Base-by-base conservation (phyloP, 139 green algal genomes). In the Volvox reticuliferus region DNA sequence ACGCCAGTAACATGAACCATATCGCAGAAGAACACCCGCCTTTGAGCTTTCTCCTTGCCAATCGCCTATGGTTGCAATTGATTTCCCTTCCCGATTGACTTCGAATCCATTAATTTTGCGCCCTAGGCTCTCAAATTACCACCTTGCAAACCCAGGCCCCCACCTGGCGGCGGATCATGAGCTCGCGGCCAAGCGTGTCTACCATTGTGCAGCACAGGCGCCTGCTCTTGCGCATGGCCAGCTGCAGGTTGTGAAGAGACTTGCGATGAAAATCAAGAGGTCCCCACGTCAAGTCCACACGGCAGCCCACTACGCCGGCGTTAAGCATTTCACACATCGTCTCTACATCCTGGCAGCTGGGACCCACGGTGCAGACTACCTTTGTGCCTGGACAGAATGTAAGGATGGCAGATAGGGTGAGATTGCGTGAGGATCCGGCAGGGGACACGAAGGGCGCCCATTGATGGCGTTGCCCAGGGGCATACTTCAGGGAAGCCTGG, bases 261-360 rank as follows among this genome's bases (percentile, higher is more conserved):
- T 89, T 91, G 50, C 93, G 91, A 94, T 99, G 97, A 86, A 97
- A 98, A 26, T 97, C 93, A 80, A 94, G 88, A 37, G 91, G 91
- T 32, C 96, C 96, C 95, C 95, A 98, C 65, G 97, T 98, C 18
- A 99, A 91, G 93, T 99, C 97, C 67, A 98, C 93, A 22, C 91
- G 85, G 20, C 44, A 87, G 61, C 87, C 91, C 50, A 89, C 89
- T 20, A 87, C 91, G 3, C 97, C 96, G 3, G 95, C 95, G 26
- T 95, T 85, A 35, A 99, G 90, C 86, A 98, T 93, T 44, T 95
- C 85, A 12, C 88, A 93, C 61, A 99, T 89, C 19, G 83, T 94
- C 0, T 98, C 97, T 36, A 99, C 97, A 67, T 96, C 94, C 55
- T 98, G 97, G 75, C 96, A 98, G 73, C 94, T 92, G 18, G 97